phyloP scores from a whole-genome alignment of 306 rosid genomes.

The Cicer bijugum region DNA sequence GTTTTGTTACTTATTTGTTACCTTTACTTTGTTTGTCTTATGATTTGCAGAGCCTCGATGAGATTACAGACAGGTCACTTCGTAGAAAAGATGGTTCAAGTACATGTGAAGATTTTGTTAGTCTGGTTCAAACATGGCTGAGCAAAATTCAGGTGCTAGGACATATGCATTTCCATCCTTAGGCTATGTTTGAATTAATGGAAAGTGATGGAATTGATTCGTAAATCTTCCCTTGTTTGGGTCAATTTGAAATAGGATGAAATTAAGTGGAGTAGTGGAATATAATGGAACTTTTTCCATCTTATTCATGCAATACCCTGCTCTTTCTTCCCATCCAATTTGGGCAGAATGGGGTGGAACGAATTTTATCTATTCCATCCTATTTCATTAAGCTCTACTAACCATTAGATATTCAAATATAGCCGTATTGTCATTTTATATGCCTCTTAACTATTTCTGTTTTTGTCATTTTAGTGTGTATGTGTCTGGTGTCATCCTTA shows the following conservation, averaged over 20 bases:
- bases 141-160: constrained; percentile 79
- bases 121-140: constrained; percentile 82
- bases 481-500: not conserved
- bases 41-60: constrained; percentile 85
- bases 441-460: constrained; percentile 19
- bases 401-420: not conserved
- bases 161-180: constrained; percentile 36
- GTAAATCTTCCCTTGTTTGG: not conserved
- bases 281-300: constrained; percentile 1
- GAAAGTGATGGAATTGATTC: constrained; percentile 13
- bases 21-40: constrained; percentile 34
- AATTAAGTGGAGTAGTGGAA: constrained; percentile 22
- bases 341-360: constrained; percentile 1
- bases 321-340: not conserved
- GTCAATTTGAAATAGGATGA: constrained; percentile 9
- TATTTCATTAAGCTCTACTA: not conserved
- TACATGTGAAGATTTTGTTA: constrained; percentile 86
- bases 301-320: constrained; percentile 10
- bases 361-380: not conserved
- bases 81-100: constrained; percentile 68
- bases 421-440: not conserved
- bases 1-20: constrained; percentile 14
- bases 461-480: not conserved
- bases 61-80: constrained; percentile 81
- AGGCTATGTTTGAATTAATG: constrained; percentile 5